Conservation (phyloP, 2,329 filamentous ascomycete species). For the Endoconidiophora laricicola region DNA sequence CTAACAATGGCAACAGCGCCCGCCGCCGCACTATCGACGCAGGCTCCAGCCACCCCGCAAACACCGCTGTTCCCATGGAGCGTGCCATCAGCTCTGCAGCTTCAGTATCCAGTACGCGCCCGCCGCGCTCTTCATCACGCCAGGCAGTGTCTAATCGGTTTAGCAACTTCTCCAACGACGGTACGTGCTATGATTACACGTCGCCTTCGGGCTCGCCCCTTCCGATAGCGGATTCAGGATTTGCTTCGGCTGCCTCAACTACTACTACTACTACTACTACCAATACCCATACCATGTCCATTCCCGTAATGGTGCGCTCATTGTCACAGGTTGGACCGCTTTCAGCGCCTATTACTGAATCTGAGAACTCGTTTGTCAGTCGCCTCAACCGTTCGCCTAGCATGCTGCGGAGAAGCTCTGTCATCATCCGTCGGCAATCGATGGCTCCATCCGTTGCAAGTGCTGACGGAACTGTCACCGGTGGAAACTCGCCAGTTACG, state of each 20-base stretch:
- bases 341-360: constrained; percentile 3
- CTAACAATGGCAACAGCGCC: constrained; percentile 1
- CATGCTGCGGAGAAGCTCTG: constrained; percentile 7
- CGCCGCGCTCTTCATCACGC: constrained; percentile 10
- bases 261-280: neutral
- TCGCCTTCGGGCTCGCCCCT: constrained; percentile 4
- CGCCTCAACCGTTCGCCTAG: constrained; percentile 9
- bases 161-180: constrained; percentile 4
- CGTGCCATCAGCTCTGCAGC: constrained; percentile 7
- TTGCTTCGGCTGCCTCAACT: constrained; percentile 1
- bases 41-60: neutral
- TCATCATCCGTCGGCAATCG: constrained; percentile 9
- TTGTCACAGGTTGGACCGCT: constrained; percentile 3
- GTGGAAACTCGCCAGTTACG: neutral
- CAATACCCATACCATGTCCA: constrained; percentile 1
- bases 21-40: constrained; percentile 9
- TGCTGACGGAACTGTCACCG: constrained; percentile 3
- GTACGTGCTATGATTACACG: constrained; percentile 5
- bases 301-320: constrained; percentile 8
- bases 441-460: constrained; percentile 5
- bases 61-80: constrained; percentile 3
- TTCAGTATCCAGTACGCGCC: constrained; percentile 7
- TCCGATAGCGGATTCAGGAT: constrained; percentile 2
- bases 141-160: constrained; percentile 8
- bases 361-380: constrained; percentile 8